Base-by-base conservation (phyloP, 495 filamentous ascomycete genomes). In the Penicillium cinerascens region DNA sequence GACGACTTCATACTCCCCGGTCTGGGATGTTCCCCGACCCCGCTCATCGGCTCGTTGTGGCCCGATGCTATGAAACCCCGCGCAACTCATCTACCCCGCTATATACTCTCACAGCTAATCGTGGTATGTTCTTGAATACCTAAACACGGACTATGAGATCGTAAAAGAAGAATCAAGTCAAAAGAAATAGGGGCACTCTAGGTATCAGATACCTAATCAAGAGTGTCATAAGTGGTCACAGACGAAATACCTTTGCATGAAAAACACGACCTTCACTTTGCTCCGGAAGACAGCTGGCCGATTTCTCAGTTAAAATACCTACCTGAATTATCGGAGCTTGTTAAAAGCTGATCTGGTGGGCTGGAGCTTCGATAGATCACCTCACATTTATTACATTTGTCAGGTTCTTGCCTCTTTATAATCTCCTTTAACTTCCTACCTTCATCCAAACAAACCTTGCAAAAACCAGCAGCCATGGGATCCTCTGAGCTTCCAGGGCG, bases 401-500 rank as follows among this genome's bases (percentile, higher is more conserved):
- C 16, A 6, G 38, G 2, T 41, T 6, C 20, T 17, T 41, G 38
- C 9, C 38, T 33, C 8, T 33, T 13, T 11, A 4, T 1, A 15
- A 13, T 15, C 29, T 33, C 11, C n/a, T 37, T 37, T 3, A 37
- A 37, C 16, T 37, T 37, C 8, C 35, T 3, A 2, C 20, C 16
- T 6, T 41, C 38, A 11, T 5, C 5, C 11, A 16, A 17, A 18
- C 15, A 3, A 4, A 13, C 0, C 22, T 29, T 9, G 11, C 3
- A 10, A 10, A 33, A 13, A 3, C 3, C 29, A 10, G 29, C 29
- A 13, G 25, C 2, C 17, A 50, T 50, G 47, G 25, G 23, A 4
- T 17, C 47, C 16, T 22, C 39, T 10, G 51, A 40, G 11, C 18
- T 63, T 13, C 41, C 52, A 9, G 55, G 44, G 8, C 74, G 74